Percentiles rank a stretch among this genome's conserved stretches.
Evolutionary conservation across 345 rosid genomes (phyloP).

Genomic region (Laguncularia racemosa): DNA sequence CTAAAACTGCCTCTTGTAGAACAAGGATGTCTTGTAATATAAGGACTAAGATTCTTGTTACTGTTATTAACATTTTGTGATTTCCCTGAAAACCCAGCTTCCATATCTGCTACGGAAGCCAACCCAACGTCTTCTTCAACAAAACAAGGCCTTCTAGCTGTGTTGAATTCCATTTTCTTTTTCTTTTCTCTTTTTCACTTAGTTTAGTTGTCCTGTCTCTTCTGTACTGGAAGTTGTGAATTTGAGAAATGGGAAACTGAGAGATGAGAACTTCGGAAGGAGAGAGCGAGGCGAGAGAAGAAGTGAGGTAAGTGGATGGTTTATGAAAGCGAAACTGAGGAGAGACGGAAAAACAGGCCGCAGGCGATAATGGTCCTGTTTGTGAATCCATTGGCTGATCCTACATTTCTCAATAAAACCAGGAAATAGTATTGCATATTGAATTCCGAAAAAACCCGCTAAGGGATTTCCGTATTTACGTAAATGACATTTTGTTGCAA

Average conservation of each 20-base stretch:
- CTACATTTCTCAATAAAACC: neutral
- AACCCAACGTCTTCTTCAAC: conserved; percentile 43
- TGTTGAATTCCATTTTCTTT: conserved; percentile 12
- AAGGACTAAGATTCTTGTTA: conserved; percentile 5
- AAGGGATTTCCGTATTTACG: too few species aligned
- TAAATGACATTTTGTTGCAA: too few species aligned
- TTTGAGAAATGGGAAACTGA: neutral
- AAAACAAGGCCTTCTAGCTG: conserved; percentile 35
- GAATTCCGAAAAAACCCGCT: too few species aligned
- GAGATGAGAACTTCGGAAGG: neutral
- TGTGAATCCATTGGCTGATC: conserved; percentile 8
- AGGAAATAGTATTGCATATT: too few species aligned
- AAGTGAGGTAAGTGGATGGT: neutral
- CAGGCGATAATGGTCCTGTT: conserved; percentile 5
- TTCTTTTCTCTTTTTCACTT: too few species aligned
- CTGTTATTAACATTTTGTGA: neutral
- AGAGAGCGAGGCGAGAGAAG: neutral
- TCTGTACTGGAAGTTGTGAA: neutral
- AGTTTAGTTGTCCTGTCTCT: too few species aligned
- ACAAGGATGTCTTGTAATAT: conserved; percentile 30
- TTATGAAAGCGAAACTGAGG: conserved; percentile 3
- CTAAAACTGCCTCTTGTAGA: conserved; percentile 28
- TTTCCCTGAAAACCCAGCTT: conserved; percentile 52
- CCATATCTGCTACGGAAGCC: conserved; percentile 54
- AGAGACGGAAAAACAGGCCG: conserved; percentile 15